These are phyloP conservation scores for Venturia asperata DNA, from an alignment of 2,329 filamentous ascomycete genomes.

Conservation along the genomic window DNA sequence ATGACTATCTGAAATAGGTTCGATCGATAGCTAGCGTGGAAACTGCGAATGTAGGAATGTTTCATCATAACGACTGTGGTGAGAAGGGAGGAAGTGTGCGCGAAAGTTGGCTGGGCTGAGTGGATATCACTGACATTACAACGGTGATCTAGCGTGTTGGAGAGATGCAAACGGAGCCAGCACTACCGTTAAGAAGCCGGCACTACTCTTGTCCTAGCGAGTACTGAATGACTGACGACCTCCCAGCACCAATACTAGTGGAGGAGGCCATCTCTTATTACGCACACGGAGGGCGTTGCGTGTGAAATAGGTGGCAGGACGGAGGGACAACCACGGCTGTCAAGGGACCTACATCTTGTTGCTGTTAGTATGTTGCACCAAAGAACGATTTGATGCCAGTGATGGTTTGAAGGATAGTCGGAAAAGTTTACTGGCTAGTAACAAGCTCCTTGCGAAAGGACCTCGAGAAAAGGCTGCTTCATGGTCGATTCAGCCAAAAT, in stretches of 20 bases:
- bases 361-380: background rate
- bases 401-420: conserved; percentile 44
- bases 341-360: background rate
- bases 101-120: background rate
- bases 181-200: no score
- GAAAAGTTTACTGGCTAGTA: conserved; percentile 90
- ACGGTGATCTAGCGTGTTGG: background rate
- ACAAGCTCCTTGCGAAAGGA: conserved; percentile 59
- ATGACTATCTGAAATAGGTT: conserved; percentile 59
- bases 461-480: conserved; percentile 70
- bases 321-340: background rate
- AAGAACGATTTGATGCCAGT: background rate
- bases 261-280: background rate
- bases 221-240: background rate
- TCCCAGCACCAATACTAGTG: background rate
- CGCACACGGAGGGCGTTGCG: background rate
- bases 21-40: conserved; percentile 67
- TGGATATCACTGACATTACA: conserved; percentile 30
- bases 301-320: background rate
- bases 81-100: conserved; percentile 20
- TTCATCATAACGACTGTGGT: conserved; percentile 55
- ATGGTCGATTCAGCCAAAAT: conserved; percentile 86
- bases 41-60: conserved; percentile 78
- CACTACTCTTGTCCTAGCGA: background rate
- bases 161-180: no score